phyloP scores from a whole-genome alignment of 2,329 filamentous ascomycete genomes.

The Pezizomycotina sp. region DNA sequence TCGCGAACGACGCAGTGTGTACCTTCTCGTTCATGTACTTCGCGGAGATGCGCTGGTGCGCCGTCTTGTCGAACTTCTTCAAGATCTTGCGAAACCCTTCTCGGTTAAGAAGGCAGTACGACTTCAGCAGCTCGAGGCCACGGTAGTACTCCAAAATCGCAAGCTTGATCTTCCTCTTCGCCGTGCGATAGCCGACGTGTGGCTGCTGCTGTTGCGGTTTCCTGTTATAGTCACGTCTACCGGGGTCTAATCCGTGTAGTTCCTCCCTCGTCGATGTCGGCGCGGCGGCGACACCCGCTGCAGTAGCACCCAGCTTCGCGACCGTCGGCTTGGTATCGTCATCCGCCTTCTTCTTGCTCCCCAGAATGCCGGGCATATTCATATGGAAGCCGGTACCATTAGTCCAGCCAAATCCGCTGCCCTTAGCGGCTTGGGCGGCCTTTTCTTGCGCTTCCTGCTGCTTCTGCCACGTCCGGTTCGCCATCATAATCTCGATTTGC shows the following conservation, averaged over 20 bases:
- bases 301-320: conserved; percentile 18
- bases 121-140: conserved; percentile 76
- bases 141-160: conserved; percentile 89
- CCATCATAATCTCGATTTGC: conserved; percentile 85
- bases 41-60: conserved; percentile 58
- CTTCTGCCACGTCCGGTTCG: conserved; percentile 60
- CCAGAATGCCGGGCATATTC: conserved; percentile 10
- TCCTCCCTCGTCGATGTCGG: conserved; percentile 31
- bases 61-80: conserved; percentile 94
- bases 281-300: conserved; percentile 18
- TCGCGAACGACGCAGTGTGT: conserved; percentile 77
- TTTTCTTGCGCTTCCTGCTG: conserved; percentile 33
- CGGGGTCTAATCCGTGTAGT: conserved; percentile 33
- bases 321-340: conserved; percentile 14
- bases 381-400: conserved; percentile 23
- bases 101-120: conserved; percentile 74
- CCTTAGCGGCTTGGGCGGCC: conserved; percentile 27
- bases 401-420: conserved; percentile 11
- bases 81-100: conserved; percentile 95
- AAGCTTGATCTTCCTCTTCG: conserved; percentile 80
- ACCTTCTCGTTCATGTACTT: conserved; percentile 85
- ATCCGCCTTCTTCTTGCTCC: conserved; percentile 15
- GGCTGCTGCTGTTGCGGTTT: conserved; percentile 30
- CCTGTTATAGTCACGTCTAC: conserved; percentile 18
- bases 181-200: conserved; percentile 59